Evolutionary conservation across 2,329 filamentous ascomycete species (phyloP), one percentile per base, ranked within the genome.

Genomic region (Gnomoniopsis sp.): DNA sequence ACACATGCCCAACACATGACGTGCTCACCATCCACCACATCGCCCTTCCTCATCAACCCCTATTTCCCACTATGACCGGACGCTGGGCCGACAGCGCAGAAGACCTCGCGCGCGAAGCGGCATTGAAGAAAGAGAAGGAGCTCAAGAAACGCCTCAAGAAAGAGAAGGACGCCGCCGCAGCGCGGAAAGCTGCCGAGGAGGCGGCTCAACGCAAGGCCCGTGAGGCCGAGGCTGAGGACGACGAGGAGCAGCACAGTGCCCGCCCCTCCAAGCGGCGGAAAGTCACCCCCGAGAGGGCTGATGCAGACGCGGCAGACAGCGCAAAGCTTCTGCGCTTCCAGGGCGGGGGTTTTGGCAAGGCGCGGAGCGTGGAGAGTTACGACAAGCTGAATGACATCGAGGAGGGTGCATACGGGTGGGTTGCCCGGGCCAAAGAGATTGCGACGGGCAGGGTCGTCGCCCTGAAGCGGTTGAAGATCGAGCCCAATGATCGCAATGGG

Each of bases 301-400:
- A 69, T 34, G 61, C 68, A 11, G 63, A 66, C 15, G 65, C 67
- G 50, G 58, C 65, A 49, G 53, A 63, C 47, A 49, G 68, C 67
- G 63, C 83, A 1, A 85, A 81, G 63, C 78, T 96, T 2, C 74
- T 97, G 46, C 86, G 89, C 12, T 93, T 96, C 69, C 82, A 88
- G 11, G 78, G 80, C 15, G 82, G 83, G 11, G 73, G 77, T 65
- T 96, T 92, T 86, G 82, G 84, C 53, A 79, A 76, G 58, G 89
- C 88, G 69, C 82, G 89, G 61, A 90, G 90, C 70, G 88, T 96
- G 26, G 89, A 93, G 69, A 88, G 91, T 69, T 99, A 93, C 75
- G 90, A 97, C 68, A 89, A 90, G 65, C 80, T 99, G 58, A 99
- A 99, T 73, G 90, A 95, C 71, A 99, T 99, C 68, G 95, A 98